Percentiles rank a stretch among this genome's conserved stretches.
Conservation (phyloP, 2,329 filamentous ascomycete species). For the Fusarium sp. region DNA sequence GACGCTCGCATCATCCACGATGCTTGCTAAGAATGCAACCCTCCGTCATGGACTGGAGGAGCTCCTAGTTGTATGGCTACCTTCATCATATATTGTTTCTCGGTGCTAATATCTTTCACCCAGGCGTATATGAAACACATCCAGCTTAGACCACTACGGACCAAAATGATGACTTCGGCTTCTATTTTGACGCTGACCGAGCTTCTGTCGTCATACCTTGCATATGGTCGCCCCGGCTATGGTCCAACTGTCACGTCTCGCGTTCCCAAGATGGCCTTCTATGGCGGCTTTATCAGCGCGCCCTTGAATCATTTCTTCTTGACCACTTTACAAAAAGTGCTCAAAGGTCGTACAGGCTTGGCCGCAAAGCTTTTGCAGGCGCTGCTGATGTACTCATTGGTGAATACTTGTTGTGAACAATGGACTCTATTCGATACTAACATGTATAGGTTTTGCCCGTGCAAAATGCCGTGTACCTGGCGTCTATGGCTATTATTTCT, state of each 20-base stretch:
- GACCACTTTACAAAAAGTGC: background rate
- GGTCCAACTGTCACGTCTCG: background rate
- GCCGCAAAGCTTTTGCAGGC: background rate
- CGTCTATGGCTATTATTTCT: background rate
- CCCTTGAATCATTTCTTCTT: slow-evolving; percentile 1
- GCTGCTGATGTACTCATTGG: background rate
- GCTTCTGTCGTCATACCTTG: background rate
- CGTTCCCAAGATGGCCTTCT: slow-evolving; percentile 6
- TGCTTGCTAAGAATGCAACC: background rate
- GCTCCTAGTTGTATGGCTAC: background rate
- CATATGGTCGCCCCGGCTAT: background rate
- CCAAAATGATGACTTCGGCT: background rate
- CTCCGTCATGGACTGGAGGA: background rate
- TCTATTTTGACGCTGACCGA: background rate
- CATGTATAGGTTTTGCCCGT: background rate
- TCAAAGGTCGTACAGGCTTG: background rate
- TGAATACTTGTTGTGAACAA: background rate
- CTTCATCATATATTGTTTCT: background rate
- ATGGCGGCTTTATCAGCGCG: slow-evolving; percentile 2
- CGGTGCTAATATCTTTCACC: background rate
- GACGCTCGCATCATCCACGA: background rate
- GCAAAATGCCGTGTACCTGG: background rate
- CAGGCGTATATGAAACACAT: background rate
- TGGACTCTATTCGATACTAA: background rate
- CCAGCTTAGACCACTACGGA: background rate